Conservation (phyloP, 2,329 filamentous ascomycete species). For the Aspergillus sp. region DNA sequence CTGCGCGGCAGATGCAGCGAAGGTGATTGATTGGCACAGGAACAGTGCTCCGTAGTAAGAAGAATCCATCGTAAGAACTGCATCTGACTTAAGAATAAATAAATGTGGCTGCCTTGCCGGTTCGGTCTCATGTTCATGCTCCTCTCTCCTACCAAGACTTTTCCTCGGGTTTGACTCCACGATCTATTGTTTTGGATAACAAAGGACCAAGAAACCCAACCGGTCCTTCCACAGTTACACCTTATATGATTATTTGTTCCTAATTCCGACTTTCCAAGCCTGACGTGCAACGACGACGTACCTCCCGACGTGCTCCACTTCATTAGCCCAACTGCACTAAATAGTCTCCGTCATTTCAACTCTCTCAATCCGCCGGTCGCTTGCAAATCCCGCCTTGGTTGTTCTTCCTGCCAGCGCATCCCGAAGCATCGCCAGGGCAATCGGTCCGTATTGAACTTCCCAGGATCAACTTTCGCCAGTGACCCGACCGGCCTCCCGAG, state of each 20-base stretch:
- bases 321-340: not conserved
- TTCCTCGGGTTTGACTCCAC: not conserved
- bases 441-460: not conserved
- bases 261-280: not conserved
- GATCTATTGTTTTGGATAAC: not conserved
- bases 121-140: not conserved
- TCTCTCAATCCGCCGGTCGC: not conserved
- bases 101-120: constrained; percentile 3
- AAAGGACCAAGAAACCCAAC: not conserved
- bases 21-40: too few relatives aligned
- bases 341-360: not conserved
- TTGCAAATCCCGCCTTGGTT: not conserved
- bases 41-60: not conserved
- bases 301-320: not conserved
- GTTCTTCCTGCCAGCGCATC: not conserved
- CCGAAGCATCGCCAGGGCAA: not conserved
- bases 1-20: not conserved
- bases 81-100: not conserved
- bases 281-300: not conserved
- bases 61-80: not conserved
- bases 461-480: not conserved
- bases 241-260: too few relatives aligned
- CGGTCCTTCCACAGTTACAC: not conserved
- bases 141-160: not conserved
- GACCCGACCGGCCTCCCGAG: not conserved